These are phyloP conservation scores for Sporothrix globosa DNA, from an alignment of 2,329 filamentous ascomycete species.

Conservation along the genomic window DNA sequence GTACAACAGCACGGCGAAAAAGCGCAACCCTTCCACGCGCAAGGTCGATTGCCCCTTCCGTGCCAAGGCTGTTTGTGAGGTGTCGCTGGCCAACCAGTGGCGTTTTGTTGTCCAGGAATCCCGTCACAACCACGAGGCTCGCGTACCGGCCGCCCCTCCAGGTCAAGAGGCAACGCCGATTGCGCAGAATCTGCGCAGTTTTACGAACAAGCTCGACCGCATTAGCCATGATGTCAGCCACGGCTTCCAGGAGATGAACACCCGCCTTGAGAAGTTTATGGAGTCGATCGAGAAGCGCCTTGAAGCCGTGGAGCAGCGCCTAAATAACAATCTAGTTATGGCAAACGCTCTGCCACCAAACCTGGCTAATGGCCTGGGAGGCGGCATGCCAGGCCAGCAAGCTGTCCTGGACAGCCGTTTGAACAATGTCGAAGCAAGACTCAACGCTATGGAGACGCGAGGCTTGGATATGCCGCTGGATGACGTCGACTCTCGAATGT, in stretches of 20 bases:
- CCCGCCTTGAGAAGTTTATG: slow-evolving; percentile 53
- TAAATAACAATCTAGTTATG: slow-evolving; percentile 32
- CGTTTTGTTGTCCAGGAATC: slow-evolving; percentile 64
- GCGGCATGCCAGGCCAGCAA: slow-evolving; percentile 39
- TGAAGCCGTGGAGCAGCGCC: slow-evolving; percentile 54
- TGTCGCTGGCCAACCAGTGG: slow-evolving; percentile 65
- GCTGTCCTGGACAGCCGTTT: slow-evolving; percentile 41
- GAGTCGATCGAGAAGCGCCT: slow-evolving; percentile 60
- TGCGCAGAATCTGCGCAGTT: slow-evolving; percentile 60
- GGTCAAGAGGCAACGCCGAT: slow-evolving; percentile 62
- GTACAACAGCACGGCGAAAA: slow-evolving; percentile 67
- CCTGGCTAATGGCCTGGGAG: slow-evolving; percentile 41
- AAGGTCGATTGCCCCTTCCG: slow-evolving; percentile 67
- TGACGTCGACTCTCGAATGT: slow-evolving; percentile 48
- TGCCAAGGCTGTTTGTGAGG: slow-evolving; percentile 66
- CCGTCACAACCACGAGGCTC: slow-evolving; percentile 65
- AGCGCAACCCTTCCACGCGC: slow-evolving; percentile 65
- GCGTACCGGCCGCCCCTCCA: slow-evolving; percentile 56
- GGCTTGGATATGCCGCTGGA: slow-evolving; percentile 47
- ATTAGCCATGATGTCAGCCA: slow-evolving; percentile 60
- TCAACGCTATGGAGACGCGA: slow-evolving; percentile 46
- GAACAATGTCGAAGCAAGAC: slow-evolving; percentile 44
- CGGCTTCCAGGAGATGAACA: slow-evolving; percentile 56
- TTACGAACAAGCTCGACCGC: slow-evolving; percentile 64
- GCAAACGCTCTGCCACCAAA: slow-evolving; percentile 31